A percentile compares a stretch with the other conserved stretches of the same genome.
phyloP scores from a whole-genome alignment of 768 basidiomycete species.

The Mycena venus region DNA sequence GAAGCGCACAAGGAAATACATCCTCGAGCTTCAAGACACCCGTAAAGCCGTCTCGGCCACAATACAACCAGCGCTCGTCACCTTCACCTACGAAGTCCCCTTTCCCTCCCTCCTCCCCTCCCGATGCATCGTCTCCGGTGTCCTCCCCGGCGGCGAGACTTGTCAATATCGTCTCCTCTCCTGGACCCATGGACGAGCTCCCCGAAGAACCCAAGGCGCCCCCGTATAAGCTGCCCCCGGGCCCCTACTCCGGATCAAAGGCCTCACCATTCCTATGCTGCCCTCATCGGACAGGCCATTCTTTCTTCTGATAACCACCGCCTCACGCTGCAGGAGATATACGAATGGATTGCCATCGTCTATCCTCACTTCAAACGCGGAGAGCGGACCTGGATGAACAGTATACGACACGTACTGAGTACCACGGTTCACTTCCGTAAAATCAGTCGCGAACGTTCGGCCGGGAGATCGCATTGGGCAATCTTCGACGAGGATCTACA shows the following conservation, averaged over 20 bases:
- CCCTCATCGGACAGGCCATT: conserved; percentile 95
- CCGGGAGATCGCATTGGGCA: conserved; percentile 90
- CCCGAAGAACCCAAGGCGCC: conserved; percentile 66
- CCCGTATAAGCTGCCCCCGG: conserved; percentile 85
- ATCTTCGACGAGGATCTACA: conserved; percentile 86
- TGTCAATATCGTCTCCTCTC: conserved; percentile 87
- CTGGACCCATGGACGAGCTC: conserved; percentile 78
- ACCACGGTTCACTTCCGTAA: conserved; percentile 94
- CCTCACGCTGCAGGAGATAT: conserved; percentile 95
- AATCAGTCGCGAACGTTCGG: conserved; percentile 78
- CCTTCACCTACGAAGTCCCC: conserved; percentile 55
- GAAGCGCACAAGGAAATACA: conserved; percentile 46
- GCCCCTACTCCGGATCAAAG: conserved; percentile 85
- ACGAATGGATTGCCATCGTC: conserved; percentile 94
- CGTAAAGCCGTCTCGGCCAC: conserved; percentile 41
- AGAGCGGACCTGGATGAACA: conserved; percentile 98
- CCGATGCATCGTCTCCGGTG: conserved; percentile 65
- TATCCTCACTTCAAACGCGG: conserved; percentile 95
- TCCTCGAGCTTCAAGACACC: conserved; percentile 65
- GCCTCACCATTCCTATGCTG: conserved; percentile 93
- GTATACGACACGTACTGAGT: conserved; percentile 95
- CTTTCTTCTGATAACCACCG: conserved; percentile 86
- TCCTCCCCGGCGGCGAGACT: conserved; percentile 73
- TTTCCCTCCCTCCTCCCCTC: conserved; percentile 71
- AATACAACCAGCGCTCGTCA: conserved; percentile 54